Evolutionary conservation across 345 rosid species (phyloP).

Genomic region (Murraya koenigii): DNA sequence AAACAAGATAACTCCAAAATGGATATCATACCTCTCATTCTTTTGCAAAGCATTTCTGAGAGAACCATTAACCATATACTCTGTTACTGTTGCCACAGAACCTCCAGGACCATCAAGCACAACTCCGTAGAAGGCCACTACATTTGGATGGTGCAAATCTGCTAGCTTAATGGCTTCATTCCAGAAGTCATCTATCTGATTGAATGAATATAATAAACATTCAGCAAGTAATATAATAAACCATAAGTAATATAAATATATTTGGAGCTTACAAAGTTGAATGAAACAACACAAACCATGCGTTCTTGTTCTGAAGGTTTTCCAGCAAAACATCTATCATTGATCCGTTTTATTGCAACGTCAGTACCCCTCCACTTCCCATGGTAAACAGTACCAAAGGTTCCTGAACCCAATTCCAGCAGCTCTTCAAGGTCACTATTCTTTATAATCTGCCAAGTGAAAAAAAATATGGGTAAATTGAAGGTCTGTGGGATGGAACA

Average conservation of each 20-base stretch:
- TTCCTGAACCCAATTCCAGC: slow-evolving; percentile 65
- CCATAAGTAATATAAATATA: not conserved
- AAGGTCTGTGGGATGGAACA: not conserved
- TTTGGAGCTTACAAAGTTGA: not conserved
- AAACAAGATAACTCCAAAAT: not conserved
- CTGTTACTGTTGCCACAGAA: slow-evolving; percentile 74
- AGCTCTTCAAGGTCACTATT: slow-evolving; percentile 60
- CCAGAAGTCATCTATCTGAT: slow-evolving; percentile 72
- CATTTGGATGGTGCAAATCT: slow-evolving; percentile 84
- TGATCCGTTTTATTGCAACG: slow-evolving; percentile 60
- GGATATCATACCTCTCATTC: slow-evolving; percentile 43
- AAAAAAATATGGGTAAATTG: slow-evolving; percentile 6
- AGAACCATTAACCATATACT: slow-evolving; percentile 74
- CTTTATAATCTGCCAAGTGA: slow-evolving; percentile 49
- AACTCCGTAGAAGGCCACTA: slow-evolving; percentile 72
- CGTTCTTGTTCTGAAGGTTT: slow-evolving; percentile 67
- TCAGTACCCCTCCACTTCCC: slow-evolving; percentile 80
- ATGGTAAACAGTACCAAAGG: slow-evolving; percentile 71
- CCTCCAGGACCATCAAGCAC: slow-evolving; percentile 74
- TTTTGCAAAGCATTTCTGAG: slow-evolving; percentile 58
- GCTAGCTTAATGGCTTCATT: slow-evolving; percentile 76
- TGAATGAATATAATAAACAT: not conserved
- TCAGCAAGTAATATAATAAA: not conserved
- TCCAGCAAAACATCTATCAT: slow-evolving; percentile 59
- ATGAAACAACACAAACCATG: slow-evolving; percentile 40